These are phyloP conservation scores for Parmales sp. DNA, from an alignment of 108 stramenopile species.

Conservation along the genomic window DNA sequence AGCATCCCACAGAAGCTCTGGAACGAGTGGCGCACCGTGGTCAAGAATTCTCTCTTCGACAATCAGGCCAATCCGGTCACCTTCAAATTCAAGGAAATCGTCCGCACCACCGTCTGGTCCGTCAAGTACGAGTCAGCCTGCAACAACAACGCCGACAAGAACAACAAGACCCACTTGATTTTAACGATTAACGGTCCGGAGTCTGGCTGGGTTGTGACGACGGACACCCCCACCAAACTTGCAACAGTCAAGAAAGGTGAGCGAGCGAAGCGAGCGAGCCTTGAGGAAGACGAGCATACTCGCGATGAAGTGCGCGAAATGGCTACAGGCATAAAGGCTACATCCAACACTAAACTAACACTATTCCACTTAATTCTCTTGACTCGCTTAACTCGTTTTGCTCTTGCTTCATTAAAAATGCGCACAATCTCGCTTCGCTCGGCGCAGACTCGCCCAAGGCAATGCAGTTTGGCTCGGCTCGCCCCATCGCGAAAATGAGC, in stretches of 20 bases:
- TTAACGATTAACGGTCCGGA: not conserved
- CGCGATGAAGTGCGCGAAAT: too few relatives aligned
- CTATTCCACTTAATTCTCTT: too few relatives aligned
- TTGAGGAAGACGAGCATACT: too few relatives aligned
- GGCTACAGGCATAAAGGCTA: too few relatives aligned
- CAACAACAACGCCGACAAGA: not conserved
- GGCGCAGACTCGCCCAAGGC: too few relatives aligned
- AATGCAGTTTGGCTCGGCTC: conserved; percentile 12
- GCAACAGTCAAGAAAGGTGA: too few relatives aligned
- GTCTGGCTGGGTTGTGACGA: conserved; percentile 21
- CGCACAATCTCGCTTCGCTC: too few relatives aligned
- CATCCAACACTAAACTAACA: too few relatives aligned
- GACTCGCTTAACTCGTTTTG: too few relatives aligned
- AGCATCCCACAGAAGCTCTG: not conserved
- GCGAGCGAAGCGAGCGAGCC: too few relatives aligned
- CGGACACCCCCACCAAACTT: conserved; percentile 8
- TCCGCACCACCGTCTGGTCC: conserved; percentile 15
- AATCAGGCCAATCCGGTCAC: not conserved
- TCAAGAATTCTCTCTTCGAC: not conserved
- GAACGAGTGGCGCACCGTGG: not conserved
- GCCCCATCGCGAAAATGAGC: conserved; percentile 22
- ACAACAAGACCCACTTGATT: not conserved
- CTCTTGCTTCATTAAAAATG: too few relatives aligned
- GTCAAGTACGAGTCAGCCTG: not conserved
- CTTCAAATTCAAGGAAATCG: conserved; percentile 14